Evolutionary conservation across 192 early-diverging fungal species (phyloP).

Genomic region (Entomortierella beljakovae): DNA sequence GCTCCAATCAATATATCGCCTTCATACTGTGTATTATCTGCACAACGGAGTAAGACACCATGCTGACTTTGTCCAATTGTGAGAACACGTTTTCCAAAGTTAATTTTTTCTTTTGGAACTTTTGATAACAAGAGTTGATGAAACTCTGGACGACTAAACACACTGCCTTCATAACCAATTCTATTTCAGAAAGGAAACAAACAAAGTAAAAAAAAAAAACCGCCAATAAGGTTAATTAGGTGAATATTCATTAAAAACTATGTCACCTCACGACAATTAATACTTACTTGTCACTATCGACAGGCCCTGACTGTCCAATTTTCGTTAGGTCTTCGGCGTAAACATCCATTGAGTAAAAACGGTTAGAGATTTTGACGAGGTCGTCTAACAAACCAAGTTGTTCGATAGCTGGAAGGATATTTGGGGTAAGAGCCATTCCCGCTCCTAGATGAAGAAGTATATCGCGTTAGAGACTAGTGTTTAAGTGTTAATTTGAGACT

Average conservation of each 20-base stretch:
- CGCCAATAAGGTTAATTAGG: no score
- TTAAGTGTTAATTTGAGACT: no score
- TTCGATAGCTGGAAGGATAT: slow-evolving; percentile 21
- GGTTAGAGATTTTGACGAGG: slow-evolving; percentile 5
- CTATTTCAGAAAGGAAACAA: no score
- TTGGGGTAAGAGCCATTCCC: slow-evolving; percentile 17
- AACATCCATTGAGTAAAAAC: slow-evolving; percentile 12
- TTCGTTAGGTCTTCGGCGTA: slow-evolving; percentile 12
- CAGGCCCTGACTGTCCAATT: background rate
- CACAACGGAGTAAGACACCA: slow-evolving; percentile 20
- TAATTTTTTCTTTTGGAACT: slow-evolving; percentile 19
- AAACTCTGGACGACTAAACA: slow-evolving; percentile 22
- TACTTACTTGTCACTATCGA: background rate
- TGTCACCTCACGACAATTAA: no score
- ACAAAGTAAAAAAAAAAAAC: no score
- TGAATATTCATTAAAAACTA: no score
- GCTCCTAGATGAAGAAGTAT: slow-evolving; percentile 4
- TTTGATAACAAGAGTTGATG: slow-evolving; percentile 23
- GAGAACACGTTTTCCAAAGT: slow-evolving; percentile 13
- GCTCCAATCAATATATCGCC: slow-evolving; percentile 46
- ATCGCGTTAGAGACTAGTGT: no score
- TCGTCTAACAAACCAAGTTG: slow-evolving; percentile 26
- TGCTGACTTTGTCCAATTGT: slow-evolving; percentile 22
- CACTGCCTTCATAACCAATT: slow-evolving; percentile 13
- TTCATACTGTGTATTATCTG: slow-evolving; percentile 13